These are phyloP conservation scores for Fusarium metavorans DNA, from an alignment of 2,329 filamentous ascomycete genomes.

Conservation along the genomic window DNA sequence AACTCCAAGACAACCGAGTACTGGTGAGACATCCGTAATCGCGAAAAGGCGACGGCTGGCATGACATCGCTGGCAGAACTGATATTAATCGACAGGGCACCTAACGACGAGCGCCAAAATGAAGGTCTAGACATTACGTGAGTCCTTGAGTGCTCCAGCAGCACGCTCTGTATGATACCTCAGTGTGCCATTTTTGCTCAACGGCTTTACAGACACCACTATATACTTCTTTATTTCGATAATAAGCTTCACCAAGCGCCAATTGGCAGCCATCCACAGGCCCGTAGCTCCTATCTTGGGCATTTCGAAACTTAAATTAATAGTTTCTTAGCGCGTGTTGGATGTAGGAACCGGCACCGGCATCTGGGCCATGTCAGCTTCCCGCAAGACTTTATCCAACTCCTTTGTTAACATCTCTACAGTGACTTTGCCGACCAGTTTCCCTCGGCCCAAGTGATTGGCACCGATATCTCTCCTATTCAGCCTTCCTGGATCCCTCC, in stretches of 20 bases:
- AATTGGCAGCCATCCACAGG: constrained; percentile 18
- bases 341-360: background rate
- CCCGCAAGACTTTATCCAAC: background rate
- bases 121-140: constrained; percentile 35
- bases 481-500: background rate
- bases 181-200: background rate
- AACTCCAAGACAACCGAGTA: constrained; percentile 37
- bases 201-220: constrained; percentile 21
- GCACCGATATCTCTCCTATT: constrained; percentile 16
- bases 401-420: background rate
- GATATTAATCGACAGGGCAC: constrained; percentile 15
- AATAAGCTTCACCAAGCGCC: constrained; percentile 32
- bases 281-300: background rate
- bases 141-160: background rate
- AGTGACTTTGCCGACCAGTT: constrained; percentile 28
- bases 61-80: constrained; percentile 2
- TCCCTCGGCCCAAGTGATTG: constrained; percentile 24
- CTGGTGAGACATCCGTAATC: constrained; percentile 18
- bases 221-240: constrained; percentile 31
- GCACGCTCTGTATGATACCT: too few species aligned
- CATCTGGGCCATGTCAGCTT: background rate
- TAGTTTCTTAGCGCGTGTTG: background rate
- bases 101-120: constrained; percentile 29
- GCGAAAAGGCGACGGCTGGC: background rate
- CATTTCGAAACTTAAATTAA: background rate